Base-by-base conservation (phyloP, 2,329 filamentous ascomycete genomes). In the Epichloe amarillans region DNA sequence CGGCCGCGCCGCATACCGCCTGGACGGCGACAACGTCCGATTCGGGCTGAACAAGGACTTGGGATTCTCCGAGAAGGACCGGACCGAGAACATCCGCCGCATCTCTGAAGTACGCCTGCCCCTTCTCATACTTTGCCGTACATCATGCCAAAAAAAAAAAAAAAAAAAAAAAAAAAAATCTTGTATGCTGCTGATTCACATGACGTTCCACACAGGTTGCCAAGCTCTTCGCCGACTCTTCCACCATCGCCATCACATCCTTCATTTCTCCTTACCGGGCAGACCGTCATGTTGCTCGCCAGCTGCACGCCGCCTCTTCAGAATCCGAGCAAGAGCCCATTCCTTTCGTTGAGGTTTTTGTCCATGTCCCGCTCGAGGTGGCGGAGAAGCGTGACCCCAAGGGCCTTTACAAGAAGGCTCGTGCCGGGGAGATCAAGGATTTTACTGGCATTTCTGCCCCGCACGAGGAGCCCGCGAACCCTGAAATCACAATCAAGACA, bases 21-120 rank as follows among this genome's bases (percentile, higher is more conserved):
- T 98, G 33, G 93, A 98, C 70, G 93, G 91, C 63, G 93, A 98
- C 79, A 98, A 98, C 71, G 85, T 98, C 58, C 91, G 93, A 54
- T 96, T 97, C 73, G 93, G 93, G 15, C 78, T 98, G 59, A 98
- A 97, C 81, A 95, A 94, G 72, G 91, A 97, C 73, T 79, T 98
- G 11, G 91, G 91, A 15, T 98, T 97, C 75, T 86, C 82, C 57
- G 91, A 95, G 65, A 81, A 82, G 64, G 90, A 96, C 74, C 83
- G 93, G 60, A 94, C 91, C 66, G 93, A 98, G 77, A 98, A 98
- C 74, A 98, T 98, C 66, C 83, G 93, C 54, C 83, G 93, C 57
- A 96, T 98, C 63, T 88, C 87, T 50, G 91, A 98, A 76, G 76
- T 77, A 55, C 26, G 26, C 26, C 26, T 30, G 26, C 10, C 26